Percentiles rank a stretch among this genome's conserved stretches.
Evolutionary conservation across 306 rosid species (phyloP).

Genomic region (Quercus berberidifolia): DNA sequence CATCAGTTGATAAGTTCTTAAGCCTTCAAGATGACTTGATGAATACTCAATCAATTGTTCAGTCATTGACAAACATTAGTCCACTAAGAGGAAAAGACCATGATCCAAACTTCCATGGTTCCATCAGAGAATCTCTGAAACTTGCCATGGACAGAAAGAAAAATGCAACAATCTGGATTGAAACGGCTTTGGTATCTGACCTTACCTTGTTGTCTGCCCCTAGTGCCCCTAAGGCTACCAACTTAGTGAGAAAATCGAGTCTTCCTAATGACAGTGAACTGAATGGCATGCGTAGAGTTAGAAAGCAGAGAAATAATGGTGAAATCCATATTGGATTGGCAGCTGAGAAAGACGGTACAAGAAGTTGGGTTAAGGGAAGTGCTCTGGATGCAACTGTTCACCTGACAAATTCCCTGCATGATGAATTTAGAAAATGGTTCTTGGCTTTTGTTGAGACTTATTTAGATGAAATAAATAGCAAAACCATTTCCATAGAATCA

Average conservation of each 20-base stretch:
- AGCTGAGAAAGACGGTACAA: background rate
- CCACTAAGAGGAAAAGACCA: constrained; percentile 10
- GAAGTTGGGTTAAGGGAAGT: constrained; percentile 29
- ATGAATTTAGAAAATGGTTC: constrained; percentile 32
- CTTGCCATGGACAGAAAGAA: constrained; percentile 31
- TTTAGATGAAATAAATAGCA: constrained; percentile 30
- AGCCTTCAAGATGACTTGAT: constrained; percentile 21
- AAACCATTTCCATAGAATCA: constrained; percentile 15
- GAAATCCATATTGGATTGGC: constrained; percentile 12
- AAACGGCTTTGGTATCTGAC: constrained; percentile 30
- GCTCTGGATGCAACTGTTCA: constrained; percentile 11
- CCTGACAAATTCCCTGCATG: constrained; percentile 16
- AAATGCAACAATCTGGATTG: constrained; percentile 32
- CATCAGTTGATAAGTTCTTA: constrained; percentile 18
- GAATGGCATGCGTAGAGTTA: background rate
- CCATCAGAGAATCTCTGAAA: constrained; percentile 15
- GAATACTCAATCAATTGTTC: constrained; percentile 8
- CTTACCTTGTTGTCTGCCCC: constrained; percentile 13
- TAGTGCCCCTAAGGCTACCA: background rate
- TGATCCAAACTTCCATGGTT: constrained; percentile 1
- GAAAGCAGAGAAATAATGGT: constrained; percentile 4
- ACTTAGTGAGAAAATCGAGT: background rate
- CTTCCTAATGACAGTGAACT: constrained; percentile 5
- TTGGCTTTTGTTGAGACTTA: constrained; percentile 24
- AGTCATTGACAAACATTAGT: constrained; percentile 11